phyloP scores from a whole-genome alignment of 1,284 basidiomycete genomes.

The Tremellales sp. region DNA sequence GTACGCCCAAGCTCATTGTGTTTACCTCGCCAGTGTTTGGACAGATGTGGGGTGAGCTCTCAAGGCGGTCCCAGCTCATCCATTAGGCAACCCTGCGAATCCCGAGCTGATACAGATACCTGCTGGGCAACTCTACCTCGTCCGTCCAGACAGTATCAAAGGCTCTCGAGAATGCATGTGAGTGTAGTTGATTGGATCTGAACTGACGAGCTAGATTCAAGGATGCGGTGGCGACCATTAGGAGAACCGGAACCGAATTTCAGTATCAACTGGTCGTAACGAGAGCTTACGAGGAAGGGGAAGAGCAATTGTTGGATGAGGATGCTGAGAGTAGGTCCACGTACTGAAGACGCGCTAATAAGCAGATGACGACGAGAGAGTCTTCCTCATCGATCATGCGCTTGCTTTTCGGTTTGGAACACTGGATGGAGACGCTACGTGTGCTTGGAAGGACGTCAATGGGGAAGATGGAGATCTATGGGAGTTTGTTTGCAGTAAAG shows the following conservation, averaged over 20 bases:
- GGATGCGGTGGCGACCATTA: constrained; percentile 90
- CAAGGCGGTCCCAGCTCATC: constrained; percentile 14
- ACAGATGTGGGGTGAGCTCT: constrained; percentile 85
- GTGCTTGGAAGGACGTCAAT: constrained; percentile 80
- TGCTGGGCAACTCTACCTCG: constrained; percentile 84
- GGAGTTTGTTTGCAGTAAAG: constrained; percentile 49
- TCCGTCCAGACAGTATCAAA: constrained; percentile 84
- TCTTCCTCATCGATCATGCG: constrained; percentile 84
- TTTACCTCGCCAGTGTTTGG: constrained; percentile 63
- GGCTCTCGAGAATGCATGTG: constrained; percentile 96
- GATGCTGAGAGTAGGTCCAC: constrained; percentile 83
- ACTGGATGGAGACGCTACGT: constrained; percentile 74
- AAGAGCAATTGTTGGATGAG: constrained; percentile 88
- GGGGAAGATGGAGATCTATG: constrained; percentile 49
- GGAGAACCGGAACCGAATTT: constrained; percentile 73
- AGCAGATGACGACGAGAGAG: constrained; percentile 81
- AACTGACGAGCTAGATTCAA: constrained; percentile 64
- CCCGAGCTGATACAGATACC: constrained; percentile 93
- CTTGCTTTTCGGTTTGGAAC: constrained; percentile 75
- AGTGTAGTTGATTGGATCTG: constrained; percentile 42
- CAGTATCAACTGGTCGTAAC: constrained; percentile 97
- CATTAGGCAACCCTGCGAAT: constrained; percentile 59
- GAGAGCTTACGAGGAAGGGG: constrained; percentile 90
- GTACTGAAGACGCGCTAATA: constrained; percentile 1
- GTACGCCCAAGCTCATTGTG: constrained; percentile 4